Evolutionary conservation across 257 asterid species (phyloP).

Genomic region (Nicotiana attenuata): DNA sequence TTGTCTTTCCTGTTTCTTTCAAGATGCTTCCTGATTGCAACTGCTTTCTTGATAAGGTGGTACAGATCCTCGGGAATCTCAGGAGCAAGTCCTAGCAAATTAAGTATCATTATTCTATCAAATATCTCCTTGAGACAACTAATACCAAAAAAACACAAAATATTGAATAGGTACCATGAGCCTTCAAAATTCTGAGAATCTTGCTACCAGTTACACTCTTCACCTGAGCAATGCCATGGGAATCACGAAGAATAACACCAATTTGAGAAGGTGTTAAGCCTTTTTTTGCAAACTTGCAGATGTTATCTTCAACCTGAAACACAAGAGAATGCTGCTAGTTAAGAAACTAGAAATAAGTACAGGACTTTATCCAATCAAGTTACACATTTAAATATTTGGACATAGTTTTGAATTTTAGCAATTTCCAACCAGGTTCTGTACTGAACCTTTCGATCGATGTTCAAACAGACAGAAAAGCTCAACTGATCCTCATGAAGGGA

Average conservation of each 20-base stretch:
- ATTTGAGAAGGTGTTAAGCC: constrained; percentile 67
- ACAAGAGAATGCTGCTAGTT: background rate
- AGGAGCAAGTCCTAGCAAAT: constrained; percentile 59
- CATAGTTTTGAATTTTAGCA: background rate
- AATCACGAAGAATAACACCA: constrained; percentile 74
- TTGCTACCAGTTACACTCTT: constrained; percentile 29
- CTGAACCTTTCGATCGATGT: background rate
- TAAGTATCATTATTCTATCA: background rate
- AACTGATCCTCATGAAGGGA: background rate
- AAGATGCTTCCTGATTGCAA: constrained; percentile 67
- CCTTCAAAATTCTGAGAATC: constrained; percentile 60
- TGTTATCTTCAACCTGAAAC: constrained; percentile 53
- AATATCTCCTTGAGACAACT: background rate
- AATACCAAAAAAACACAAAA: background rate
- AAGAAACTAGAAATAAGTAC: background rate
- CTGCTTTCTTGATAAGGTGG: constrained; percentile 65
- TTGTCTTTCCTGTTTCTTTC: constrained; percentile 77
- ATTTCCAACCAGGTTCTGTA: background rate
- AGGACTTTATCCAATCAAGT: background rate
- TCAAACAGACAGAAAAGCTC: background rate
- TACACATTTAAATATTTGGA: background rate
- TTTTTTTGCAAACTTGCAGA: constrained; percentile 64
- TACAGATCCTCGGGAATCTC: constrained; percentile 29
- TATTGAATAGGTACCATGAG: constrained; percentile 27
- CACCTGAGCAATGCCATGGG: constrained; percentile 70